Conservation (phyloP, 345 rosid species). For the Cochlearia excelsa region DNA sequence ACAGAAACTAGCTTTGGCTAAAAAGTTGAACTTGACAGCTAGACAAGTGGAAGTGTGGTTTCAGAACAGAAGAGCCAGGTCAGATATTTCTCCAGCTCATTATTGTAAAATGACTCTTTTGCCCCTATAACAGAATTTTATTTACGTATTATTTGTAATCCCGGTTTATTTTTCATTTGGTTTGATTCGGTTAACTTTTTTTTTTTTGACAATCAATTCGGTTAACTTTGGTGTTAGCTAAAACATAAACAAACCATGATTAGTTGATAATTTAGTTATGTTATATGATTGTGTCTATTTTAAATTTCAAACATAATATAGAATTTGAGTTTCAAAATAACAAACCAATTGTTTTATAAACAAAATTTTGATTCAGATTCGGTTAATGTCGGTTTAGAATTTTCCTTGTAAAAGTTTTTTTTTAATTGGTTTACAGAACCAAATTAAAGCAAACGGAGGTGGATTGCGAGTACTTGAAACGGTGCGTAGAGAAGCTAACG, state of each 20-base stretch:
- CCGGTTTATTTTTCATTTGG: not conserved
- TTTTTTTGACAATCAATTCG: too few relatives aligned
- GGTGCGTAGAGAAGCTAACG: constrained; percentile 93
- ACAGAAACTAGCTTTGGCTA: constrained; percentile 83
- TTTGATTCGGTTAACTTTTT: not conserved
- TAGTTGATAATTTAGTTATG: too few relatives aligned
- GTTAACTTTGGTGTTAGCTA: too few relatives aligned
- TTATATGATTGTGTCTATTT: too few relatives aligned
- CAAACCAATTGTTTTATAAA: too few relatives aligned
- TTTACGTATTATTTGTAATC: too few relatives aligned
- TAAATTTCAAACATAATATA: too few relatives aligned
- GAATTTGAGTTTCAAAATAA: too few relatives aligned
- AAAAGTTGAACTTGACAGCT: constrained; percentile 72
- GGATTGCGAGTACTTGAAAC: constrained; percentile 85
- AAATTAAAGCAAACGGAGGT: constrained; percentile 98
- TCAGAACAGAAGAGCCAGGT: constrained; percentile 98
- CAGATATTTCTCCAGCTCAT: constrained; percentile 19
- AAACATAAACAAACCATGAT: too few relatives aligned
- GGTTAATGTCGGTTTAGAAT: not conserved
- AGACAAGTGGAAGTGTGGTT: constrained; percentile 99
- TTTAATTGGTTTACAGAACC: constrained; percentile 48
- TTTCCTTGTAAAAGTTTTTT: too few relatives aligned
- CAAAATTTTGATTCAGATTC: not conserved
- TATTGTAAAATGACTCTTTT: not conserved
- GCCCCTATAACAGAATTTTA: too few relatives aligned